Conservation (phyloP, 139 green algal genomes). For the Nannochloris sp. region DNA sequence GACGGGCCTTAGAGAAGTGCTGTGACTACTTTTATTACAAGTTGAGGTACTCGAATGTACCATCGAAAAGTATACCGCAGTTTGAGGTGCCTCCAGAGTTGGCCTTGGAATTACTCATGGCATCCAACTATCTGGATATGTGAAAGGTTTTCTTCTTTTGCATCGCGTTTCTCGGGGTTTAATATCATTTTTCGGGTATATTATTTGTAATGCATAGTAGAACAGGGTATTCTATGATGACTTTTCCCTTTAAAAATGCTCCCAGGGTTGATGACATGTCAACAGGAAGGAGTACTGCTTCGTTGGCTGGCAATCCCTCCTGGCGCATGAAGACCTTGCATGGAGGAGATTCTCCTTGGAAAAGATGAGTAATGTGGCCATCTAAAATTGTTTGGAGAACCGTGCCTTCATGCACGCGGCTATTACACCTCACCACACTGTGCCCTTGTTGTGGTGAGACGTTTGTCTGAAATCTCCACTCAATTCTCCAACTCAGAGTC, state of each 20-base stretch:
- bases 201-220: constrained; percentile 3
- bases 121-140: constrained; percentile 92
- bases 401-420: constrained; percentile 8
- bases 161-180: background rate
- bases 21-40: constrained; percentile 99
- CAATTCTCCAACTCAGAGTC: constrained; percentile 23
- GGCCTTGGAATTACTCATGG: constrained; percentile 92
- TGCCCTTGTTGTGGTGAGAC: no score
- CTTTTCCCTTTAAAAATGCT: constrained; percentile 15
- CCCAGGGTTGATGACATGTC: constrained; percentile 3
- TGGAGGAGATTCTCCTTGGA: background rate
- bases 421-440: background rate
- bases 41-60: constrained; percentile 74
- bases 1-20: constrained; percentile 84
- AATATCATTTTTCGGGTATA: background rate
- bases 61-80: constrained; percentile 79
- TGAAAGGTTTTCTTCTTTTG: constrained; percentile 22
- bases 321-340: constrained; percentile 19
- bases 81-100: constrained; percentile 88
- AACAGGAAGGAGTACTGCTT: constrained; percentile 10
- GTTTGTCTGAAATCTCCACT: constrained; percentile 14
- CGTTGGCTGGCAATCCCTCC: constrained; percentile 28
- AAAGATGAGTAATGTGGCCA: constrained; percentile 1
- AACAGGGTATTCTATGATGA: constrained; percentile 24
- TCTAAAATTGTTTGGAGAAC: constrained; percentile 8